Percentiles rank a stretch among this genome's conserved stretches.
Evolutionary conservation across 495 filamentous ascomycete species (phyloP).

Genomic region (Xylaria curta): DNA sequence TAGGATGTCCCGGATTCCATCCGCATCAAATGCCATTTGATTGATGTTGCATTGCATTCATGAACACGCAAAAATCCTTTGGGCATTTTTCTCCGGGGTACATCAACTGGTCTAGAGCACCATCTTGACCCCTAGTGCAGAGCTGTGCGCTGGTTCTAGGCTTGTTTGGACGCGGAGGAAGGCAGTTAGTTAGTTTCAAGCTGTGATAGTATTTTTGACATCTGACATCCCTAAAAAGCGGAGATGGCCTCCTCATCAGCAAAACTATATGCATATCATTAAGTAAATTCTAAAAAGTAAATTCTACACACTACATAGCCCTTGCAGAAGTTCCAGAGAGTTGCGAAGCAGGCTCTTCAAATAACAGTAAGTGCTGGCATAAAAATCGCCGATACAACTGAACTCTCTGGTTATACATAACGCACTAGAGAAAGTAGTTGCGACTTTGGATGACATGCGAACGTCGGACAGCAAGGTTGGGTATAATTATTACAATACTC

Average conservation of each 20-base stretch:
- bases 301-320: not conserved
- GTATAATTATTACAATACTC: not conserved
- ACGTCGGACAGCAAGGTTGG: not conserved
- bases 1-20: not conserved
- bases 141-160: not conserved
- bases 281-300: too few species aligned
- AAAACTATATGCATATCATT: not conserved
- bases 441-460: not conserved
- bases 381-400: not conserved
- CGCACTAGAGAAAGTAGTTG: not conserved
- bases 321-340: not conserved
- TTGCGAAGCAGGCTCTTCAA: not conserved
- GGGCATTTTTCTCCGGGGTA: not conserved
- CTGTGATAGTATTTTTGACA: not conserved
- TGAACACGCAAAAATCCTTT: not conserved
- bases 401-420: not conserved
- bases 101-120: too few species aligned
- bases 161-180: not conserved
- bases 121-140: not conserved
- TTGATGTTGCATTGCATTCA: constrained; percentile 2
- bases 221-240: not conserved
- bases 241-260: not conserved
- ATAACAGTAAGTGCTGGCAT: not conserved
- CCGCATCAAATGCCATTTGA: not conserved
- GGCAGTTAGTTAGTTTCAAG: not conserved